Percentiles rank a stretch among this genome's conserved stretches.
phyloP scores from a whole-genome alignment of 805 yeast species.

The Suhomyces emberorum region DNA sequence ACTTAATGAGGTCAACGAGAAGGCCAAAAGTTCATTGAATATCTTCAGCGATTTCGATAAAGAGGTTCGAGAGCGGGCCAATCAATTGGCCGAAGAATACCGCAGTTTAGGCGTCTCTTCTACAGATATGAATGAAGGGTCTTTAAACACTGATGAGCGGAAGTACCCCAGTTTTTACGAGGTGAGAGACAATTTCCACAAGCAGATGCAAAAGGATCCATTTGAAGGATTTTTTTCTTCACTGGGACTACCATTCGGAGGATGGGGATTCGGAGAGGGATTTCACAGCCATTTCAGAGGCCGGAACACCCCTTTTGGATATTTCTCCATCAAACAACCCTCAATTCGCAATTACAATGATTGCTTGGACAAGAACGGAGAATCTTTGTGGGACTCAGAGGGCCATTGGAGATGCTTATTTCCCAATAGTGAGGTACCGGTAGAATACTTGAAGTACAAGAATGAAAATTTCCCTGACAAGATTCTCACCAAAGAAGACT shows the following conservation, averaged over 20 bases:
- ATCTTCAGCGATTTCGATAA: constrained; percentile 14
- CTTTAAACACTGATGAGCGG: background rate
- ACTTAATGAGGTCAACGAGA: constrained; percentile 20
- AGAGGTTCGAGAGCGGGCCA: constrained; percentile 1
- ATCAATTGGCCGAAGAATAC: background rate
- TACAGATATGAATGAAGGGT: background rate
- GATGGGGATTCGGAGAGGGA: background rate
- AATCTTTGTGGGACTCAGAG: constrained; percentile 74
- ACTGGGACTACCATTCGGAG: background rate
- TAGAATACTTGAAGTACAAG: constrained; percentile 28
- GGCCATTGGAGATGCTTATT: constrained; percentile 93
- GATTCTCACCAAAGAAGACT: constrained; percentile 57
- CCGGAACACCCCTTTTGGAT: constrained; percentile 40
- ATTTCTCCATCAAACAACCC: constrained; percentile 57
- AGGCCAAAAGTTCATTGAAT: constrained; percentile 16
- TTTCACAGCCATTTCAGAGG: constrained; percentile 12
- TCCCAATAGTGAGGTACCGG: constrained; percentile 48
- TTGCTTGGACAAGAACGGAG: constrained; percentile 65
- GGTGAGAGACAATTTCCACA: constrained; percentile 8
- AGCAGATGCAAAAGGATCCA: constrained; percentile 5
- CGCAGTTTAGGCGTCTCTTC: background rate
- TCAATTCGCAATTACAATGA: constrained; percentile 53
- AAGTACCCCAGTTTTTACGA: constrained; percentile 22
- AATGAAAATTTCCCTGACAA: constrained; percentile 21
- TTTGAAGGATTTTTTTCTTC: constrained; percentile 3